phyloP scores from a whole-genome alignment of 345 rosid species.

The Corchorus capsularis region DNA sequence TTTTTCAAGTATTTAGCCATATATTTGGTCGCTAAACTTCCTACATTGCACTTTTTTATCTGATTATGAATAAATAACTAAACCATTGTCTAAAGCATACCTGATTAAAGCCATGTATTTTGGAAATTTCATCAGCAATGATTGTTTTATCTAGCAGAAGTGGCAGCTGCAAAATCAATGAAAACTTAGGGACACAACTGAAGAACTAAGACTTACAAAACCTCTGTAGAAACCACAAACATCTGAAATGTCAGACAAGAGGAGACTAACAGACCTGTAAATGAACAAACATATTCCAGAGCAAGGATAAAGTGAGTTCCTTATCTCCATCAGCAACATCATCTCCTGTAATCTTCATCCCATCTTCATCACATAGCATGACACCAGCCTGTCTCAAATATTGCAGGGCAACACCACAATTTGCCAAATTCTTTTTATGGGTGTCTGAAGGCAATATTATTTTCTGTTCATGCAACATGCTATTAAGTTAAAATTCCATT shows the following conservation, averaged over 20 bases:
- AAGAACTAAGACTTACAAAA: constrained; percentile 8
- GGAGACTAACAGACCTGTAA: constrained; percentile 62
- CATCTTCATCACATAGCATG: constrained; percentile 67
- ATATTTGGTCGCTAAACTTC: background rate
- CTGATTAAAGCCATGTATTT: constrained; percentile 45
- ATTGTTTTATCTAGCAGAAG: constrained; percentile 59
- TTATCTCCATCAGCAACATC: constrained; percentile 80
- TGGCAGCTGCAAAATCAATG: constrained; percentile 62
- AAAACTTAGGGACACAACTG: constrained; percentile 10
- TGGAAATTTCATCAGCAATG: constrained; percentile 60
- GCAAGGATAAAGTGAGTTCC: constrained; percentile 76
- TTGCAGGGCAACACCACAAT: constrained; percentile 70
- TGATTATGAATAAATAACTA: constrained; percentile 7
- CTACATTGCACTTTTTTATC: background rate
- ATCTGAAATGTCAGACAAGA: constrained; percentile 5
- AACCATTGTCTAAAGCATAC: constrained; percentile 44
- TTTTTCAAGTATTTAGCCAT: background rate
- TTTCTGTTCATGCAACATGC: constrained; percentile 58
- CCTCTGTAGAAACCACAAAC: background rate
- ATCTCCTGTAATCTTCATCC: constrained; percentile 59
- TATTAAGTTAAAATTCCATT: constrained; percentile 18
- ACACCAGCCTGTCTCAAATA: constrained; percentile 69
- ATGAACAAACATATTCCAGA: constrained; percentile 88
- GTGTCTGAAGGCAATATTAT: constrained; percentile 70
- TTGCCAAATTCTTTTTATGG: constrained; percentile 61